Base-by-base conservation (phyloP, 2,329 filamentous ascomycete species). In the Pseudocercospora fuligena region DNA sequence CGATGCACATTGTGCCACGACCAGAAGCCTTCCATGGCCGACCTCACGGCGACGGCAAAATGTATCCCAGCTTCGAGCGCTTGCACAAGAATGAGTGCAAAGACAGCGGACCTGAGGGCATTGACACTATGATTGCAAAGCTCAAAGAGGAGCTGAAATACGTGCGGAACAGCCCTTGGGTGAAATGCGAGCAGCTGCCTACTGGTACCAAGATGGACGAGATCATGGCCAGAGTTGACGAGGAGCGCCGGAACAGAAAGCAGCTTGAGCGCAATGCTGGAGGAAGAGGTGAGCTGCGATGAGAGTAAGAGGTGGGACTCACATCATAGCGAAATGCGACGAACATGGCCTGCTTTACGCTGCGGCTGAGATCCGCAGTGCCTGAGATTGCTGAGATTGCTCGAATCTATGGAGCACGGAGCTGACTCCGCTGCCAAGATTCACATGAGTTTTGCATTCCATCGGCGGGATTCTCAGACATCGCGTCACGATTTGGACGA, bases 81-180 rank as follows among this genome's bases (percentile, higher is more conserved):
- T 90, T 94, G 72, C 82, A 84, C 69, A 84, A 80, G 62, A 81
- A 85, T 49, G 85, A 88, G 65, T 88, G 90, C 75, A 97, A 97
- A 77, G 88, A 90, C 73, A 96, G 97, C 74, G 86, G 91, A 5
- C 84, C 87, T 59, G 90, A 93, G 74, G 84, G 89, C 57, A 58
- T 64, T 31, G 61, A 64, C 19, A 89, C 90, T 36, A 90, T 97
- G 51, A 86, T 96, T 3, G 86, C 90, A 76, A 89, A 92, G 66
- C 89, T 97, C 51, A 88, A 89, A 51, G 92, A 97, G 78, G 94
- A 98, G 80, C 80, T 99, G 70, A 86, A 92, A 27, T 97, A 97
- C 76, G 89, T 98, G 61, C 85, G 92, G 74, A 87, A 89, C 43
- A 92, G 93, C 7, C 95, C 95, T 0, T 97, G 93, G 73, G 92